Base-by-base conservation (phyloP, 345 rosid genomes). In the Citrus sp. region DNA sequence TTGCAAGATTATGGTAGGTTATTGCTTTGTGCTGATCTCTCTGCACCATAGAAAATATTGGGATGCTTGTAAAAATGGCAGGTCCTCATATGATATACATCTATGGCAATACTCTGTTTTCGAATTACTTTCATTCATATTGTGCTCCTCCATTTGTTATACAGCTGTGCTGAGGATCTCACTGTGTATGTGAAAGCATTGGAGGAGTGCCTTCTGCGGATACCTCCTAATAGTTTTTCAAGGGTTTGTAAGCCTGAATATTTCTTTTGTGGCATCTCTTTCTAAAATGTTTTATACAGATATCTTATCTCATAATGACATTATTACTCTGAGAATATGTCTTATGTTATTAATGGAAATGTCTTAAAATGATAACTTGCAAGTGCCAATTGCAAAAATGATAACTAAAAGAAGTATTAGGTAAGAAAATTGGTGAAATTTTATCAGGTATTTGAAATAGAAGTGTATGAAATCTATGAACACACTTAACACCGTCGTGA, bases 1-100 rank as follows among this genome's bases (percentile, higher is more conserved):
- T 95, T 74, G 98, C 99, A 76, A 90, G 98, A 89, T 82, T 95
- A 78, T 87, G 97, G 99, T 95, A 80, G 83, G 73, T 76, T 78
- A 68, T 69, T 59, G 58, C 79, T 61, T 80, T 54, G 68, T 46
- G 32, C 56, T 61, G 32, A 24, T 63, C 27, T 37, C 5, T 60
- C n/a, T 70, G 62, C 73, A 65, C 69, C 51, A 12, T 75, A 38
- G 32, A 55, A 46, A 64, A 65, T 19, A 37, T 25, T 58, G 59
- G 62, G 51, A 67, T 77, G 37, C 30, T 49, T 42, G 32, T 67
- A 25, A 24, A 28, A 19, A 16, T 24, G 6, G 56, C 32, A 24
- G 21, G n/a, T 5, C 18, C 32, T 67, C 25, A 49, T 25, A 59
- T 66, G 60, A 30, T 30, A 14, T 38, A 9, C 24, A 32, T 42